phyloP scores from a whole-genome alignment of 176 grass and related monocot genomes.

The maize (Zea mays) region DNA sequence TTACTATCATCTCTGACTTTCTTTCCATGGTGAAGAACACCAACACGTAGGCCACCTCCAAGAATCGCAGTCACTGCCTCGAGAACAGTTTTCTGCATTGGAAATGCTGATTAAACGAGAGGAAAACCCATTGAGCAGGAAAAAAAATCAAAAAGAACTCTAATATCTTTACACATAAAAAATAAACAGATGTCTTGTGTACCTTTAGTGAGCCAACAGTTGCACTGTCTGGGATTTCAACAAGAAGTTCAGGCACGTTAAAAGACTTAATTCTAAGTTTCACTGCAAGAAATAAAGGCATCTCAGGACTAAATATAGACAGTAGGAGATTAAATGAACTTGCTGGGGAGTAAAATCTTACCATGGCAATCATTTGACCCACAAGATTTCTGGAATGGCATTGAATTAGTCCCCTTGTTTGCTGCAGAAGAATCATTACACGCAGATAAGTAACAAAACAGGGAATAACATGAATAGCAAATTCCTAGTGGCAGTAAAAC shows the following conservation, averaged over 20 bases:
- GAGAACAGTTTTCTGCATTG: slow-evolving; percentile 82
- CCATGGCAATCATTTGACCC: slow-evolving; percentile 58
- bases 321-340: slow-evolving; percentile 13
- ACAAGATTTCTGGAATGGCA: slow-evolving; percentile 46
- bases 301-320: slow-evolving; percentile 2
- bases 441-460: slow-evolving; percentile 25
- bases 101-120: slow-evolving; percentile 40
- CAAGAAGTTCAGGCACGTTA: slow-evolving; percentile 93
- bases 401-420: slow-evolving; percentile 56
- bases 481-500: slow-evolving; percentile 30
- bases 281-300: slow-evolving; percentile 48
- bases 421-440: slow-evolving; percentile 55
- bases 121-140: neutral
- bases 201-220: slow-evolving; percentile 95
- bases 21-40: slow-evolving; percentile 81
- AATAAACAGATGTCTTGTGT: slow-evolving; percentile 32
- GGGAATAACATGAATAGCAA: slow-evolving; percentile 23
- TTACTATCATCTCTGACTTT: slow-evolving; percentile 87
- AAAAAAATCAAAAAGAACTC: neutral
- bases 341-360: slow-evolving; percentile 17
- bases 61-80: slow-evolving; percentile 89
- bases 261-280: slow-evolving; percentile 93
- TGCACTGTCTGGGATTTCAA: slow-evolving; percentile 91
- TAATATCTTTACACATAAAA: neutral
- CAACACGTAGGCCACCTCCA: slow-evolving; percentile 67